These are phyloP conservation scores for Phytophthora cactorum DNA, from an alignment of 352 stramenopile genomes.

Conservation along the genomic window DNA sequence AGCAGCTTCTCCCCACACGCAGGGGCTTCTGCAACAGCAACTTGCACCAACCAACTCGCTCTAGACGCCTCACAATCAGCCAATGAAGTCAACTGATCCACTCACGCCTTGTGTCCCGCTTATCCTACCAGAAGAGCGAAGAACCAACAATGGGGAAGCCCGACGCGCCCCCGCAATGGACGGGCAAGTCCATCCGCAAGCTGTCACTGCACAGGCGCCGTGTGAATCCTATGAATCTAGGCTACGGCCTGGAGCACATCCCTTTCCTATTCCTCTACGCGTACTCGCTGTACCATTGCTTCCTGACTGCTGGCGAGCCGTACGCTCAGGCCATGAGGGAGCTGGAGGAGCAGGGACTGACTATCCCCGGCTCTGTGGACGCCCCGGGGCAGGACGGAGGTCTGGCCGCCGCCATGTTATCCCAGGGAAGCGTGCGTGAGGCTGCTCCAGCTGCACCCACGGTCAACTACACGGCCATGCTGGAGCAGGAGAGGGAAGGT, in stretches of 20 bases:
- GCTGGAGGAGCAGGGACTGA: conserved; percentile 63
- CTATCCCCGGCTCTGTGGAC: conserved; percentile 41
- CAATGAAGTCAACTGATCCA: conserved; percentile 10
- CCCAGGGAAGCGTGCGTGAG: conserved; percentile 72
- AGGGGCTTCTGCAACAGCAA: background rate
- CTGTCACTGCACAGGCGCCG: conserved; percentile 69
- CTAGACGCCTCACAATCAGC: conserved; percentile 3
- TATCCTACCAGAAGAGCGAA: conserved; percentile 15
- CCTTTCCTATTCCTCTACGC: conserved; percentile 75
- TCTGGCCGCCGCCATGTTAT: conserved; percentile 73
- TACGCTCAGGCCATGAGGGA: conserved; percentile 81
- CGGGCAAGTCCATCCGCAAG: conserved; percentile 72
- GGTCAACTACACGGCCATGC: conserved; percentile 68
- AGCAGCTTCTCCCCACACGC: background rate
- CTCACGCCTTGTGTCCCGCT: background rate
- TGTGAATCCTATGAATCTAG: conserved; percentile 58
- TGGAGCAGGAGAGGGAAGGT: conserved; percentile 60
- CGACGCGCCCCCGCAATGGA: conserved; percentile 58
- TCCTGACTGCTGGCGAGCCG: conserved; percentile 65
- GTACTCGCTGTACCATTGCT: conserved; percentile 76
- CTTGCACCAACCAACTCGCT: background rate
- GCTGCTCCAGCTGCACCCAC: conserved; percentile 31
- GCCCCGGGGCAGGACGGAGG: conserved; percentile 43
- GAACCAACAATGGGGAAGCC: conserved; percentile 42
- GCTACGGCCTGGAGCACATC: conserved; percentile 76